These are phyloP conservation scores for Solanum hybrid DNA, from an alignment of 305 asterid species.

Conservation along the genomic window DNA sequence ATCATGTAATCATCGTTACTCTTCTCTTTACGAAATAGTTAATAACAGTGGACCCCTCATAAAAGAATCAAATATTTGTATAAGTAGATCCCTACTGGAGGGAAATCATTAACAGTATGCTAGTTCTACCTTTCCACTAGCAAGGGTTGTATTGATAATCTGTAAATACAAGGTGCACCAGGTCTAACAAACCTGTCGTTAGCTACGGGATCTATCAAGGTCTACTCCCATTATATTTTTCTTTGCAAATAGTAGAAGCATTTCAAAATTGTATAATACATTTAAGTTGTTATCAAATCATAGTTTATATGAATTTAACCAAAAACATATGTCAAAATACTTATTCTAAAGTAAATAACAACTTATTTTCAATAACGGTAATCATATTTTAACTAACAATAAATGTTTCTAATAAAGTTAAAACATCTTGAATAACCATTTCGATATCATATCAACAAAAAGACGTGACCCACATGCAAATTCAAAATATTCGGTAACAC, in stretches of 20 bases:
- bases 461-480: not conserved
- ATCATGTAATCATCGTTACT: not conserved
- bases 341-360: not conserved
- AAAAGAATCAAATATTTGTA: not conserved
- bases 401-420: not conserved
- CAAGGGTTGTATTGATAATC: not conserved
- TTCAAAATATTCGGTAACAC: not conserved
- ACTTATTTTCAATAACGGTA: not conserved
- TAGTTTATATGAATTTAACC: not conserved
- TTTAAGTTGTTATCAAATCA: not conserved
- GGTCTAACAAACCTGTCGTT: not conserved
- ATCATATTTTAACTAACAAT: not conserved
- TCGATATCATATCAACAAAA: not conserved
- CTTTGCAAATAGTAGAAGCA: not conserved
- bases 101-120: not conserved
- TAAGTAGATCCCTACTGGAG: not conserved
- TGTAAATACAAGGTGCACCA: not conserved
- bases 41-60: not conserved
- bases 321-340: not conserved
- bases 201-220: not conserved
- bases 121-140: not conserved
- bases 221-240: not conserved
- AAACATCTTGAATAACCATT: not conserved
- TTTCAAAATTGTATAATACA: not conserved
- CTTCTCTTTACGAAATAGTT: no score